Conservation (phyloP, 768 basidiomycete species). For the Clitopilus hobsonii region DNA sequence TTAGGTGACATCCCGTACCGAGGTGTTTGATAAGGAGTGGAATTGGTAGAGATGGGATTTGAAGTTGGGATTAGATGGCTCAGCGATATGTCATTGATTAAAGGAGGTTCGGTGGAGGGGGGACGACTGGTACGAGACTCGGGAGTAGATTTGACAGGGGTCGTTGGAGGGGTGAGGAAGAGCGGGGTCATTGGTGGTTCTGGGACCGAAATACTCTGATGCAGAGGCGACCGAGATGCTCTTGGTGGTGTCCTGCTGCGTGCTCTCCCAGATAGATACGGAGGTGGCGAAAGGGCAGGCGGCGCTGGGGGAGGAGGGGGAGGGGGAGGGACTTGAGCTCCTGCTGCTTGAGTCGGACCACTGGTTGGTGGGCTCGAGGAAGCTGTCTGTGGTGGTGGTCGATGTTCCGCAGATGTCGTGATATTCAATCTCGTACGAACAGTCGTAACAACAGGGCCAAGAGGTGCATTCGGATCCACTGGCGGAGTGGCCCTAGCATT, state of each 20-base stretch:
- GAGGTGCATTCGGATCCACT: conserved; percentile 7
- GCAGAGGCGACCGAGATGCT: not conserved
- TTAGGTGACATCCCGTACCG: not conserved
- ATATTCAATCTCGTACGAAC: conserved; percentile 25
- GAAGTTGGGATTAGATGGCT: too few relatives aligned
- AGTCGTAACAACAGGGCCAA: conserved; percentile 23
- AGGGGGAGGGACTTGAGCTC: conserved; percentile 1
- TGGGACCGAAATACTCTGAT: not conserved
- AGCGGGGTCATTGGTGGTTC: not conserved
- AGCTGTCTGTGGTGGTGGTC: conserved; percentile 16
- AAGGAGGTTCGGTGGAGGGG: too few relatives aligned
- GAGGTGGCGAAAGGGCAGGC: not conserved
- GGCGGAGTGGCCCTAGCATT: conserved; percentile 14
- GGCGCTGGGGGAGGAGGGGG: not conserved
- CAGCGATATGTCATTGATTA: too few relatives aligned
- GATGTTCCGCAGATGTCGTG: conserved; percentile 17
- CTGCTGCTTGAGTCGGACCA: conserved; percentile 16
- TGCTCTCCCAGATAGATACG: not conserved
- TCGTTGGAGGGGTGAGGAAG: not conserved
- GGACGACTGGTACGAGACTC: not conserved
- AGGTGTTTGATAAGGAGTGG: not conserved
- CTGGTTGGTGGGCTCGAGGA: conserved; percentile 11
- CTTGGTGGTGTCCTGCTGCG: not conserved
- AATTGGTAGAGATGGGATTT: not conserved
- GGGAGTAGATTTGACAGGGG: not conserved